Conservation (phyloP, 1,284 basidiomycete genomes). For the Austropuccinia psidii region DNA sequence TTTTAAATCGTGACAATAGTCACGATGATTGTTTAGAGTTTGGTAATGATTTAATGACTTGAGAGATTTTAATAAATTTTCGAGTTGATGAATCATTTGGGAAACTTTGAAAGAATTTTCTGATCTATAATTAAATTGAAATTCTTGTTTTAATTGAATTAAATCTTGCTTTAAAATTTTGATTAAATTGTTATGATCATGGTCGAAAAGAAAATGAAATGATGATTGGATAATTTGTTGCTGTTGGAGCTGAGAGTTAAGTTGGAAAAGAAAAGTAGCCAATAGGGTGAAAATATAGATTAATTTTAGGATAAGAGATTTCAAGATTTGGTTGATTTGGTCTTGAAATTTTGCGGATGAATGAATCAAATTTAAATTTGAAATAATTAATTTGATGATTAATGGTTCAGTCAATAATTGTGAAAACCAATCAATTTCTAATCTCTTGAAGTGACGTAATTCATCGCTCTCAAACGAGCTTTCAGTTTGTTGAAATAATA, state of each 20-base stretch:
- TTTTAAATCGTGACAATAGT: not conserved
- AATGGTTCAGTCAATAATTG: constrained; percentile 3
- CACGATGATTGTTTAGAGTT: not conserved
- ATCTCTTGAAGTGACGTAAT: not conserved
- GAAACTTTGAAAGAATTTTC: too few relatives aligned
- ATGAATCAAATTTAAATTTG: not conserved
- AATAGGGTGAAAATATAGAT: not conserved
- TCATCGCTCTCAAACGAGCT: not conserved
- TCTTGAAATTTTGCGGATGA: too few relatives aligned
- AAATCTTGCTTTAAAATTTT: constrained; percentile 1
- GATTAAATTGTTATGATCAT: not conserved
- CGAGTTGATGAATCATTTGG: too few relatives aligned
- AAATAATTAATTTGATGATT: constrained; percentile 1
- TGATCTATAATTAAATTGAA: not conserved
- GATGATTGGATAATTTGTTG: not conserved
- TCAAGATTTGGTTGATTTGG: not conserved
- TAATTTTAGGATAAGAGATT: constrained; percentile 16
- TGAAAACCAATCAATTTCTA: constrained; percentile 23
- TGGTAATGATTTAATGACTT: not conserved
- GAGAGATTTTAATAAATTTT: too few relatives aligned
- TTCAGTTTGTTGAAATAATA: not conserved
- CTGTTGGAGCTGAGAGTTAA: too few relatives aligned
- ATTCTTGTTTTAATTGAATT: not conserved
- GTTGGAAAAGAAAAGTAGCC: too few relatives aligned
- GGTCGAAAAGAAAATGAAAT: not conserved